Evolutionary conservation across 140 eudicot genomes (phyloP), one percentile per base, ranked within the genome.

Genomic region (Oenanthe javanica): DNA sequence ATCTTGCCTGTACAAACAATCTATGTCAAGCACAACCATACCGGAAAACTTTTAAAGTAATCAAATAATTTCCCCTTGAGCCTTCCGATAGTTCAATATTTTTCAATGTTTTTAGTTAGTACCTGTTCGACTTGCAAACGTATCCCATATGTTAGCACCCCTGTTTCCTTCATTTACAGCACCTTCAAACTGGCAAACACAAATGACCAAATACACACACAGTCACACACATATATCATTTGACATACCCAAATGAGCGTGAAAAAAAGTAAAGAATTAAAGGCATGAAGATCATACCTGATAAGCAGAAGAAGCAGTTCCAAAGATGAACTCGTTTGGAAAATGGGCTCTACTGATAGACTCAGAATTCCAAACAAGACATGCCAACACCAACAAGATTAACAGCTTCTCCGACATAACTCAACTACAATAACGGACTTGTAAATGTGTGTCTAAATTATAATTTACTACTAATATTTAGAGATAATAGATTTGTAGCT

Each of bases 161-260:
- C 86, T 94, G 81, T 92, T 90, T 77, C 98, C 98, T 90, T 94
- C 98, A 82, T 89, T 70, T n/a, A 85, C 98, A 55, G 97, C 98
- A 11, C 98, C 98, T 92, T 94, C 98, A 90, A 92, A 94, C 98
- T 94, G 61, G n/a, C 27, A 83, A 1, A 36, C 2, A 31, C 40
- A 36, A 36, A 36, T 36, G 40, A 36, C 40, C 40, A 36, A 36
- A 36, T 36, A 36, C 40, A 36, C 40, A 36, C 40, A 36, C 40
- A 36, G 2, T 36, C 27, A 61, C 70, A 87, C 54, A 18, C 57
- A 6, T 0, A 23, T 0, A 27, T n/a, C 18, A 66, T 13, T 4
- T 7, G 21, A 52, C 59, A 52, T 52, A 14, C 18, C 59, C 59
- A 52, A 52, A 59, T 59, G 13, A 59, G 25, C 0, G 10, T 8